These are phyloP conservation scores for Phytophthora pini DNA, from an alignment of 352 stramenopile species.

Conservation along the genomic window DNA sequence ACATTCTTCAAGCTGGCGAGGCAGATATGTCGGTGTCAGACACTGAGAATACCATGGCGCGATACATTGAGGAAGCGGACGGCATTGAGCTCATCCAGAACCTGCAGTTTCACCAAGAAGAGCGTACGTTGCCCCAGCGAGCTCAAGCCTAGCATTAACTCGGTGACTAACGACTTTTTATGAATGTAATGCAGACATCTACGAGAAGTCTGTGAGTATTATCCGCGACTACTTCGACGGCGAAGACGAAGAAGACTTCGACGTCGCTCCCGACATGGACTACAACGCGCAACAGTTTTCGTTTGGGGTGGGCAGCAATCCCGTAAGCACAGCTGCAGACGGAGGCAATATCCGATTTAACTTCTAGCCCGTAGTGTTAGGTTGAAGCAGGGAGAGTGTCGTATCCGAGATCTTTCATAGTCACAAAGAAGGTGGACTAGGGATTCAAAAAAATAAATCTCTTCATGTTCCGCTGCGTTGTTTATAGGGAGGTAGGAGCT, in stretches of 20 bases:
- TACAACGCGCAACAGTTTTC: conserved; percentile 60
- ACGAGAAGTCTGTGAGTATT: conserved; percentile 95
- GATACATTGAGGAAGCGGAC: conserved; percentile 95
- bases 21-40: conserved; percentile 80
- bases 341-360: conserved; percentile 31
- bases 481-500: conserved; percentile 22
- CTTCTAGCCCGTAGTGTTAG: conserved; percentile 33
- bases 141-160: too few species aligned
- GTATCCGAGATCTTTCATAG: too few species aligned
- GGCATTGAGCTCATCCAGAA: conserved; percentile 98
- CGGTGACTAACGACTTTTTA: conserved; percentile 9
- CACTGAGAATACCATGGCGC: conserved; percentile 95
- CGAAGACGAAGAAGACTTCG: conserved; percentile 96
- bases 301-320: conserved; percentile 54
- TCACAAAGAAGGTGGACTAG: background rate
- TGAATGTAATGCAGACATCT: conserved; percentile 69
- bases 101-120: conserved; percentile 97
- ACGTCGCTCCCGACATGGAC: conserved; percentile 64
- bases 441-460: conserved; percentile 28
- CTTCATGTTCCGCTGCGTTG: conserved; percentile 28
- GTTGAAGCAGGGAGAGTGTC: conserved; percentile 11
- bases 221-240: conserved; percentile 98
- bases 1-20: conserved; percentile 91
- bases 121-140: conserved; percentile 70
- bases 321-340: conserved; percentile 13